Percentiles rank a stretch among this genome's conserved stretches.
phyloP scores from a whole-genome alignment of 192 early-diverging fungal genomes.

The Blastocladiella britannica region DNA sequence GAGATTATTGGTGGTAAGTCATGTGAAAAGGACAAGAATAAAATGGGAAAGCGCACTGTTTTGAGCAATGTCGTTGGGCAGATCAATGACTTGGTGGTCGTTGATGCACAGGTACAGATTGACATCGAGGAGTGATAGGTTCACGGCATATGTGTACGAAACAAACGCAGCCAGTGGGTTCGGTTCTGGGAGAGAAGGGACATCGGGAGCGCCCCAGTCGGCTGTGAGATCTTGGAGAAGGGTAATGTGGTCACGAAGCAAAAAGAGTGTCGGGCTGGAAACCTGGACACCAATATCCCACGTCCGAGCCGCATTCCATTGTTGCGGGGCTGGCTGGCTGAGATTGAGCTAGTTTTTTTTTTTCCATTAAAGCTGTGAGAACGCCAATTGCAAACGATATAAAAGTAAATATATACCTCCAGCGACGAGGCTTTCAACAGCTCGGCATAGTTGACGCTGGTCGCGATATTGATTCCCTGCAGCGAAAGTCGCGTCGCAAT shows the following conservation, averaged over 20 bases:
- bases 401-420: slow-evolving; percentile 17
- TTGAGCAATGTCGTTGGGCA: slow-evolving; percentile 43
- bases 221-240: slow-evolving; percentile 48
- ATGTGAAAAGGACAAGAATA: not conserved
- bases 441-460: slow-evolving; percentile 47
- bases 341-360: not conserved
- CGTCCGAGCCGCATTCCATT: slow-evolving; percentile 47
- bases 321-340: slow-evolving; percentile 30
- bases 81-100: slow-evolving; percentile 54
- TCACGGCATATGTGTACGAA: slow-evolving; percentile 41
- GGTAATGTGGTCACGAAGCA: slow-evolving; percentile 51
- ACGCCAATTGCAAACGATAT: not conserved
- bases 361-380: not conserved
- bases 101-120: slow-evolving; percentile 45
- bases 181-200: not conserved
- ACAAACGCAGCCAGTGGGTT: slow-evolving; percentile 32
- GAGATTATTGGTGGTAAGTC: not conserved
- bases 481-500: slow-evolving; percentile 26
- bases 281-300: slow-evolving; percentile 40
- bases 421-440: slow-evolving; percentile 25
- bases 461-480: slow-evolving; percentile 20
- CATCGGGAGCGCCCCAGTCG: slow-evolving; percentile 40
- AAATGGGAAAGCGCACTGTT: slow-evolving; percentile 28
- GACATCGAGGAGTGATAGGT: slow-evolving; percentile 21
- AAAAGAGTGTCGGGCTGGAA: slow-evolving; percentile 23